Evolutionary conservation across 306 rosid species (phyloP).

Genomic region (Vigna nakashimae): DNA sequence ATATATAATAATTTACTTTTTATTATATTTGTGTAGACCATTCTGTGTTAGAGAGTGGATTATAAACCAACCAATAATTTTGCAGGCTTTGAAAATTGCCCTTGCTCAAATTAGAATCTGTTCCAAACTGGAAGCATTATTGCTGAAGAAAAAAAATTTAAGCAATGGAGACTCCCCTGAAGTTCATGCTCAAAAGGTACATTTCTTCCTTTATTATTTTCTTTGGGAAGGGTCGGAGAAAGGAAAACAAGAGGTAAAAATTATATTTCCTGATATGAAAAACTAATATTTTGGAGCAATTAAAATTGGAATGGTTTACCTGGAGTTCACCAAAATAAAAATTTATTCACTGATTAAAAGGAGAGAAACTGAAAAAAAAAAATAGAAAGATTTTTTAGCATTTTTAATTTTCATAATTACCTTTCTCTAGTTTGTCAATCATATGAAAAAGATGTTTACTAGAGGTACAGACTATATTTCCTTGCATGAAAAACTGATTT

Average conservation of each 20-base stretch:
- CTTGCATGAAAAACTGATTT: not conserved
- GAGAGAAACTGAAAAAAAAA: no score
- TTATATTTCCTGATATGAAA: constrained; percentile 14
- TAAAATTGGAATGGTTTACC: no score
- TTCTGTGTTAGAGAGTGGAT: constrained; percentile 30
- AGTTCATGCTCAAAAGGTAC: constrained; percentile 90
- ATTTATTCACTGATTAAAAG: no score
- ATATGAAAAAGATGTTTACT: no score
- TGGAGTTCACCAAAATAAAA: no score
- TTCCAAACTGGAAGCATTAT: constrained; percentile 85
- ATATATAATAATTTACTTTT: not conserved
- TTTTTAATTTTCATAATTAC: no score
- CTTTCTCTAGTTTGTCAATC: no score
- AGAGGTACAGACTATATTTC: no score
- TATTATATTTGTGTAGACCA: constrained; percentile 27
- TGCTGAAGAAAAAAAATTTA: constrained; percentile 71
- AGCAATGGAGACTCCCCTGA: constrained; percentile 85
- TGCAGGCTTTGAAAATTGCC: constrained; percentile 83
- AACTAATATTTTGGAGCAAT: no score
- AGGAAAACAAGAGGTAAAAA: constrained; percentile 24
- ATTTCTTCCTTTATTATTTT: constrained; percentile 32
- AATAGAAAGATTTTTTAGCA: no score
- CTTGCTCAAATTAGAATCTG: constrained; percentile 85
- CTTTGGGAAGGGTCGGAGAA: constrained; percentile 25
- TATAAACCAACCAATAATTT: constrained; percentile 41